Percentiles rank a stretch among this genome's conserved stretches.
These are phyloP conservation scores for Pseudopyrenochaeta lycopersici DNA, from an alignment of 2,329 filamentous ascomycete genomes.

Conservation along the genomic window DNA sequence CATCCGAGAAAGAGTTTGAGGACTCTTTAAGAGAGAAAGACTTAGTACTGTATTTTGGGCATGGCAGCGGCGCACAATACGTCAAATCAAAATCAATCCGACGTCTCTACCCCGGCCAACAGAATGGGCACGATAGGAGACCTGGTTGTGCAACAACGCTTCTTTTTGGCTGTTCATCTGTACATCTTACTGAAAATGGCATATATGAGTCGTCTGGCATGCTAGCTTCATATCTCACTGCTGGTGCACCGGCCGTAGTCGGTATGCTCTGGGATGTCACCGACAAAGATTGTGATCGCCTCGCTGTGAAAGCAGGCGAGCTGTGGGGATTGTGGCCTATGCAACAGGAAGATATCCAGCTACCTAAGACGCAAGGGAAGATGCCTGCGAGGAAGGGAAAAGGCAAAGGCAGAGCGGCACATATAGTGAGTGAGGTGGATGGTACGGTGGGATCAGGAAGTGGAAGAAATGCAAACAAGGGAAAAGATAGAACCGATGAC, in stretches of 20 bases:
- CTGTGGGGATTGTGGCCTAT: conserved; percentile 79
- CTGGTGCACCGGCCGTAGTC: conserved; percentile 80
- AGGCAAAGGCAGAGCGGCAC: conserved; percentile 39
- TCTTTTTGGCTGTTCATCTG: conserved; percentile 94
- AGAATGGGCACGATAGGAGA: conserved; percentile 21
- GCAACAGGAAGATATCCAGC: conserved; percentile 45
- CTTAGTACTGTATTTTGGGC: conserved; percentile 91
- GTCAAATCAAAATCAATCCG: conserved; percentile 86
- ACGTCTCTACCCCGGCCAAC: conserved; percentile 67
- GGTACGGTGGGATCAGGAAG: conserved; percentile 22
- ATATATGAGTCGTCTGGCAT: conserved; percentile 88
- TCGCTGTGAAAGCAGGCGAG: conserved; percentile 80
- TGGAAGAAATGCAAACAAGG: conserved; percentile 33
- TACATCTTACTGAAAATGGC: conserved; percentile 79
- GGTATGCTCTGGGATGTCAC: conserved; percentile 98
- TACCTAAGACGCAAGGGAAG: conserved; percentile 33
- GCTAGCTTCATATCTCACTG: conserved; percentile 90
- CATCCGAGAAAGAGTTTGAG: conserved; percentile 81
- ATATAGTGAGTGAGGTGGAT: conserved; percentile 37
- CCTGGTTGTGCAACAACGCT: conserved; percentile 77
- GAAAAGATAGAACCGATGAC: conserved; percentile 36
- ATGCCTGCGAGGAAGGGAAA: conserved; percentile 37
- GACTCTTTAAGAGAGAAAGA: conserved; percentile 70
- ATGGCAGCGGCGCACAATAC: conserved; percentile 94
- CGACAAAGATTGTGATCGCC: conserved; percentile 95